Conservation (phyloP, 257 asterid species). For the Cruciata laevipes region DNA sequence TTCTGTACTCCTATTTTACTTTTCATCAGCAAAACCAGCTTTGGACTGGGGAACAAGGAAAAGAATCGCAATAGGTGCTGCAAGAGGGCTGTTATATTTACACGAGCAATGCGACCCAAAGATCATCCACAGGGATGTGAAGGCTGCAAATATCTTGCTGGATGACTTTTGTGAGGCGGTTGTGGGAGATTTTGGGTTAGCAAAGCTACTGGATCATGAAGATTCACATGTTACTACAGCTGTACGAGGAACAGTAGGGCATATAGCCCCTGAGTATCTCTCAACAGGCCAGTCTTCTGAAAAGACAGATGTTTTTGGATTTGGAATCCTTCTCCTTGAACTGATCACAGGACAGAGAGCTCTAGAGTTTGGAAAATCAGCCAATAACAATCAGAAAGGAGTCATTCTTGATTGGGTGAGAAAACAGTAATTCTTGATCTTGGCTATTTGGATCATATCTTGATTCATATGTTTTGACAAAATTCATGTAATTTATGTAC, state of each 20-base stretch:
- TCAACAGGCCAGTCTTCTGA: constrained; percentile 98
- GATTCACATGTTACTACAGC: constrained; percentile 97
- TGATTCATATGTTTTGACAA: constrained; percentile 10
- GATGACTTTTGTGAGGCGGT: constrained; percentile 96
- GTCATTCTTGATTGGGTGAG: constrained; percentile 94
- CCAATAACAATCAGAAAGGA: constrained; percentile 63
- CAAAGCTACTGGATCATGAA: constrained; percentile 89
- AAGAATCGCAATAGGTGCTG: constrained; percentile 85
- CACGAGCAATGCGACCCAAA: constrained; percentile 99
- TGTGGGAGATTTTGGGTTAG: constrained; percentile 96
- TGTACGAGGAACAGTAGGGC: constrained; percentile 97
- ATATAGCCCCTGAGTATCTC: constrained; percentile 92
- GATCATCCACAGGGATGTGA: constrained; percentile 93
- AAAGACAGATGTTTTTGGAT: constrained; percentile 97
- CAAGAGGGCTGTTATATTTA: constrained; percentile 77
- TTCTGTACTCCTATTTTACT: too few relatives aligned
- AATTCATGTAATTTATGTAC: background rate
- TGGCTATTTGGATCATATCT: constrained; percentile 12
- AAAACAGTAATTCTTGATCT: background rate
- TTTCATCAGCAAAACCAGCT: constrained; percentile 62
- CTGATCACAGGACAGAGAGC: constrained; percentile 90
- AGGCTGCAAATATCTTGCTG: constrained; percentile 92
- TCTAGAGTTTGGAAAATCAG: constrained; percentile 73
- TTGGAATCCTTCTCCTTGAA: constrained; percentile 91
- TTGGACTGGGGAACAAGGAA: constrained; percentile 88